Conservation (phyloP, 2,329 filamentous ascomycete species). For the Cordyceps javanica region DNA sequence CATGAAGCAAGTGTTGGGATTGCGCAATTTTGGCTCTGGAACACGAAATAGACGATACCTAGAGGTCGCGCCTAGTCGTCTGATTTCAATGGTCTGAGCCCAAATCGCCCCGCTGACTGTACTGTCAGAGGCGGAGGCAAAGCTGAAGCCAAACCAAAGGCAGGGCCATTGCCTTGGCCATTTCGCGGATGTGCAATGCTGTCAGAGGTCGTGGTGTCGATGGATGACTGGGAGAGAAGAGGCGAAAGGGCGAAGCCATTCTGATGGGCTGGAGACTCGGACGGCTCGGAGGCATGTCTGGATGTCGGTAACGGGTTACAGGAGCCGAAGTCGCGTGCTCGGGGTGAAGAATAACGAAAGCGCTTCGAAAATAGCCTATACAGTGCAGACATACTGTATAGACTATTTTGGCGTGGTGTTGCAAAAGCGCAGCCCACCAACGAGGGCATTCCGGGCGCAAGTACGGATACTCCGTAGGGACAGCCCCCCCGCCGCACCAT, state of each 20-base stretch:
- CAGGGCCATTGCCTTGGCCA: neutral
- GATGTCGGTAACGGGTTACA: constrained; percentile 5
- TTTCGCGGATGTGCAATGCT: neutral
- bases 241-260: neutral
- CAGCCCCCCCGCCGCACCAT: constrained; percentile 7
- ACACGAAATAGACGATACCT: constrained; percentile 9
- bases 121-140: neutral
- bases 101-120: neutral
- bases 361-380: neutral
- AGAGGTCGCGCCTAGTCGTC: constrained; percentile 8
- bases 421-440: neutral
- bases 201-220: neutral
- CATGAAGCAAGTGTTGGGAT: neutral
- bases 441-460: constrained; percentile 4
- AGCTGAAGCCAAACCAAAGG: neutral
- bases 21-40: constrained; percentile 9
- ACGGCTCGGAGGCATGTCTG: constrained; percentile 10
- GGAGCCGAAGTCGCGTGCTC: constrained; percentile 11
- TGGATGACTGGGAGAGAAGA: neutral
- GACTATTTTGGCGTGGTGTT: constrained; percentile 4
- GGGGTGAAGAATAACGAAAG: constrained; percentile 7
- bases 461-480: too few relatives aligned
- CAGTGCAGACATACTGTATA: constrained; percentile 10
- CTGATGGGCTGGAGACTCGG: neutral
- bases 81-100: constrained; percentile 5